Conservation (phyloP, 306 rosid genomes). For the Rosa multiflora region DNA sequence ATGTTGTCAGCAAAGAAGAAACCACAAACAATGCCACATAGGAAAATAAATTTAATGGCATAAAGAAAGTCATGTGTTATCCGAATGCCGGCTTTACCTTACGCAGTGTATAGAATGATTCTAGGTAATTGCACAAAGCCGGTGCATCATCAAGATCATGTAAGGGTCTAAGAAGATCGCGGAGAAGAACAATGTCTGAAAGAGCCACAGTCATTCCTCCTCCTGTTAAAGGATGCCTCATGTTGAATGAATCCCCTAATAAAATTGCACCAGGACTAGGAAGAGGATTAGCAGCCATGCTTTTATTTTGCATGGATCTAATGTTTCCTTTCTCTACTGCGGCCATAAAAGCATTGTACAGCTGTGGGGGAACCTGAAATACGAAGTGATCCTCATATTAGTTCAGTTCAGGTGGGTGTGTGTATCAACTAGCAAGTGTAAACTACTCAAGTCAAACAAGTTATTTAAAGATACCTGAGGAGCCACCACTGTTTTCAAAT, state of each 20-base stretch:
- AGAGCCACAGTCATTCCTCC: slow-evolving; percentile 94
- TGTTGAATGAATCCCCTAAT: slow-evolving; percentile 65
- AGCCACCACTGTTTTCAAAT: slow-evolving; percentile 59
- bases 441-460: slow-evolving; percentile 1
- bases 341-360: too few relatives aligned
- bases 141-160: slow-evolving; percentile 50
- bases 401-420: not conserved
- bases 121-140: slow-evolving; percentile 65
- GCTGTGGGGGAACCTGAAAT: slow-evolving; percentile 32
- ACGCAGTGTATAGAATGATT: slow-evolving; percentile 80
- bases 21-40: too few relatives aligned
- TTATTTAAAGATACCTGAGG: slow-evolving; percentile 45
- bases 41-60: not conserved
- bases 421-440: not conserved
- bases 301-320: slow-evolving; percentile 30
- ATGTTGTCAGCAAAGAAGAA: not conserved
- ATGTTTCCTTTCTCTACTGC: slow-evolving; percentile 26
- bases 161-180: slow-evolving; percentile 70
- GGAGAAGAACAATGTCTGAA: slow-evolving; percentile 67
- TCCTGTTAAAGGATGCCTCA: slow-evolving; percentile 92
- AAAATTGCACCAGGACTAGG: slow-evolving; percentile 34
- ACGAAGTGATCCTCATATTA: not conserved
- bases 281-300: slow-evolving; percentile 32
- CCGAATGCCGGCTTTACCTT: slow-evolving; percentile 41
- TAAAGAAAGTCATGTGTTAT: too few relatives aligned